Base-by-base conservation (phyloP, 768 basidiomycete species). In the Paxillus involutus region DNA sequence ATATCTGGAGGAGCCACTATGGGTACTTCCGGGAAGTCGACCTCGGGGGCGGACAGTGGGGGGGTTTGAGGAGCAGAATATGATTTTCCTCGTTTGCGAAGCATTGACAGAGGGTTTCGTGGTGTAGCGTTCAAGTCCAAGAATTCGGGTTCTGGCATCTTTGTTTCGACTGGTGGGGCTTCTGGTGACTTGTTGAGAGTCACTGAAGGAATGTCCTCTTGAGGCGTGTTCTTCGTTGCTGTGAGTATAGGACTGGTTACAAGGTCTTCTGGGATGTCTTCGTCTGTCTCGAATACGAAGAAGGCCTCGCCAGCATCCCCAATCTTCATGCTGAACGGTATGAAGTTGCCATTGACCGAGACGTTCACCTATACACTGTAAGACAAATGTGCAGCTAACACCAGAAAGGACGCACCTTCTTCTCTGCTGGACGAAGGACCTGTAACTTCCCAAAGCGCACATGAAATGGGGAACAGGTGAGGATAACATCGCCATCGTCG, bases 281-380 rank as follows among this genome's bases (percentile, higher is more conserved):
- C 91, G 37, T 95, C 91, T 0, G 96, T 98, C 72, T 99, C 96
- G 60, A 98, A 93, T 39, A 99, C 89, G 65, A 98, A 98, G 79
- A 98, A 99, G 0, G 95, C 97, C 73, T 99, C 97, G 5, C 97
- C 97, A 1, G 97, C 94, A 54, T 98, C 97, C 39, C 94, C 95
- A 57, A 98, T 94, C 78, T 99, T 98, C 97, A 99, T 99, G 70
- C 80, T 81, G 71, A 91, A 98, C 0, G 96, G 96, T 52, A 94
- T 88, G 41, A 81, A 79, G 61, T 84, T 77, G 39, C 89, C 91
- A 72, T 97, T 95, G 63, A 98, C 86, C 47, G 83, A 82, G 33
- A 98, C 83, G 57, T 86, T 91, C 58, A 98, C 96, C 92, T 94
- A 59, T 14, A 44, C 26, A 16, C 40, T n/a, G 16, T 26, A 12